Evolutionary conservation across 2,329 filamentous ascomycete species (phyloP).

Genomic region (Cercospora zeina): DNA sequence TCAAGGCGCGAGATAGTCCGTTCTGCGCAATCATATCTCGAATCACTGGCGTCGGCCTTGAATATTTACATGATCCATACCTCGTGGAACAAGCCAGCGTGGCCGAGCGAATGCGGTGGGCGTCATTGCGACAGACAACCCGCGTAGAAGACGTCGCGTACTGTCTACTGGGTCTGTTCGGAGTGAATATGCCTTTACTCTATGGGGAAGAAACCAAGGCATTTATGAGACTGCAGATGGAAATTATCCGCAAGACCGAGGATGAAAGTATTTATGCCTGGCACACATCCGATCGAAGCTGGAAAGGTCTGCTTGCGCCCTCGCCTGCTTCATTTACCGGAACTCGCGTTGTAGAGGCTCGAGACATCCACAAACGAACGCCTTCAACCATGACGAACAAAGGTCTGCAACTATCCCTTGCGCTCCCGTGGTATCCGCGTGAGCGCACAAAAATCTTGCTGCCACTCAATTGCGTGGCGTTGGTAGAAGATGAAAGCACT

Average conservation of each 20-base stretch:
- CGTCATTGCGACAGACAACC: conserved; percentile 14
- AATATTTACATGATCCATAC: conserved; percentile 12
- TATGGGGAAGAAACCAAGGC: conserved; percentile 20
- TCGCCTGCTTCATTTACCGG: not conserved
- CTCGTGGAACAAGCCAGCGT: conserved; percentile 8
- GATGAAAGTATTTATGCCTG: conserved; percentile 18
- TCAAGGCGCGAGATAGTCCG: conserved; percentile 11
- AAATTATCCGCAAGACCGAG: conserved; percentile 7
- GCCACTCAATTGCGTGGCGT: not conserved
- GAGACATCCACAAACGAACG: not conserved
- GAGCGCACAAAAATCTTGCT: not conserved
- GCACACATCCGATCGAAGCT: not conserved
- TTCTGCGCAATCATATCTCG: not conserved
- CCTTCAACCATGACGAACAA: not conserved
- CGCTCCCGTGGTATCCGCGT: not conserved
- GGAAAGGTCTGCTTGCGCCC: not conserved
- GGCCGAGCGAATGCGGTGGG: conserved; percentile 20
- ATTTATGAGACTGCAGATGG: conserved; percentile 9
- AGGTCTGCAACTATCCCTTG: not conserved
- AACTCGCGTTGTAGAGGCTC: not conserved
- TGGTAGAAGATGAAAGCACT: not conserved
- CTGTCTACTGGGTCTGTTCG: conserved; percentile 23
- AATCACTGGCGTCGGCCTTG: conserved; percentile 16
- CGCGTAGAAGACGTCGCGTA: conserved; percentile 22
- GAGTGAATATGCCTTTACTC: conserved; percentile 15